Base-by-base conservation (phyloP, 1,284 basidiomycete genomes). In the Puccinia polysora region DNA sequence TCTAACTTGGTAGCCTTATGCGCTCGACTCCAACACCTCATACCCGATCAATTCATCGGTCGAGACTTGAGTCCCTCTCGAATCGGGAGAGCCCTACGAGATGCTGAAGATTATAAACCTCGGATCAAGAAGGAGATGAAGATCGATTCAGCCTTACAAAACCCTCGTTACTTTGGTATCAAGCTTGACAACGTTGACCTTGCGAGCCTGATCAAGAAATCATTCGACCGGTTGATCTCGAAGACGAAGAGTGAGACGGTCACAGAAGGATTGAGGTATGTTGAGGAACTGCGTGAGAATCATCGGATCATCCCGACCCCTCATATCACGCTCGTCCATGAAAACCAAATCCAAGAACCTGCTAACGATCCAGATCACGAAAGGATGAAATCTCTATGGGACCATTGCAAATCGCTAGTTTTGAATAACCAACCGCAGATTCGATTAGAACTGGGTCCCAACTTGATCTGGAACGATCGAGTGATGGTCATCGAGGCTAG, bases 381-480 rank as follows among this genome's bases (percentile, higher is more conserved):
- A 72, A 56, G 50, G 30, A 38, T 52, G 62, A 45, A 68, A 47
- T 78, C 75, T 20, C 80, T 90, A 2, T 94, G 91, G 91, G 83
- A 87, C 6, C 80, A 81, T 18, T 92, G 89, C 76, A 76, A 78
- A 23, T 77, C 75, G 6, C 79, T 91, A 10, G 81, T 84, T 30
- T 78, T 77, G 30, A 76, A 84, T 43, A 74, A 79, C 0, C 71
- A 75, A 73, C 89, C 90, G 79, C 81, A 82, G 14, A 86, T 89
- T 76, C 81, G 81, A 36, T 81, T 96, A 6, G 84, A 84, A 1
- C 81, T 80, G 15, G 77, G 78, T 0, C 78, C 78, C 12, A 58
- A 85, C 69, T 78, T 96, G 14, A 81, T 91, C 1, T 93, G 89
- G 86, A 86, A 93, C 77, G 84, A 84, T 32, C 82, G 88, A 30